Percentiles rank a stretch among this genome's conserved stretches.
These are phyloP conservation scores for Apiotrichum sp. DNA, from an alignment of 1,284 basidiomycete genomes.

Conservation along the genomic window DNA sequence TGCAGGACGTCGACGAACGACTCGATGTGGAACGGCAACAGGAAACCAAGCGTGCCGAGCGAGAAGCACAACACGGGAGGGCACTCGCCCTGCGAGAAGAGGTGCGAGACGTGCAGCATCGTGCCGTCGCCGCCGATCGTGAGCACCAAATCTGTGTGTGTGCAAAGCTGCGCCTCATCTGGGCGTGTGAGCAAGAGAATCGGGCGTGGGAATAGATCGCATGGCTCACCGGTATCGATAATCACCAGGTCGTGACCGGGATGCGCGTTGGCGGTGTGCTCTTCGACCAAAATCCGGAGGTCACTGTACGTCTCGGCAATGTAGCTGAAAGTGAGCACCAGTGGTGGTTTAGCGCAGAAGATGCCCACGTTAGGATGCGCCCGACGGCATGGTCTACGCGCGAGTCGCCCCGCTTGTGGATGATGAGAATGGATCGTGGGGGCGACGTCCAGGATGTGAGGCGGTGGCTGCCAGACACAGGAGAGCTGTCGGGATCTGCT, in stretches of 20 bases:
- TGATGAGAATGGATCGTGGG: slow-evolving; percentile 47
- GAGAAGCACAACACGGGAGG: slow-evolving; percentile 94
- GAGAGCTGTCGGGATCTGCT: background rate
- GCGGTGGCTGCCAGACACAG: background rate
- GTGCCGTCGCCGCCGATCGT: slow-evolving; percentile 94
- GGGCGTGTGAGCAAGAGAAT: background rate
- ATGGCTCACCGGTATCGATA: slow-evolving; percentile 6
- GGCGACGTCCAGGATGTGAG: slow-evolving; percentile 2
- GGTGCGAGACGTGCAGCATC: slow-evolving; percentile 83
- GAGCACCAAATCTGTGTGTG: slow-evolving; percentile 68
- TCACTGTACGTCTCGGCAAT: slow-evolving; percentile 21
- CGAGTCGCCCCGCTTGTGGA: slow-evolving; percentile 50
- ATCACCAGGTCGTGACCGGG: slow-evolving; percentile 25
- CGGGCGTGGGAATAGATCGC: background rate
- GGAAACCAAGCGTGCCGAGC: slow-evolving; percentile 90
- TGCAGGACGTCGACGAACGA: slow-evolving; percentile 62
- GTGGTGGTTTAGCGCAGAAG: slow-evolving; percentile 24
- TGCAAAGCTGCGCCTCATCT: slow-evolving; percentile 16
- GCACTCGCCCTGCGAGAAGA: slow-evolving; percentile 80
- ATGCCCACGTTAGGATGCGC: slow-evolving; percentile 45
- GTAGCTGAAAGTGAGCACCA: slow-evolving; percentile 1
- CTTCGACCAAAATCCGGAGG: slow-evolving; percentile 32
- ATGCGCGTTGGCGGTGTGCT: slow-evolving; percentile 31
- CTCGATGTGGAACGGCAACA: slow-evolving; percentile 71
- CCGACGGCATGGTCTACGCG: slow-evolving; percentile 45